Percentiles rank a stretch among this genome's conserved stretches.
These are phyloP conservation scores for Ilex paraguariensis DNA, from an alignment of 305 asterid genomes.

Conservation along the genomic window DNA sequence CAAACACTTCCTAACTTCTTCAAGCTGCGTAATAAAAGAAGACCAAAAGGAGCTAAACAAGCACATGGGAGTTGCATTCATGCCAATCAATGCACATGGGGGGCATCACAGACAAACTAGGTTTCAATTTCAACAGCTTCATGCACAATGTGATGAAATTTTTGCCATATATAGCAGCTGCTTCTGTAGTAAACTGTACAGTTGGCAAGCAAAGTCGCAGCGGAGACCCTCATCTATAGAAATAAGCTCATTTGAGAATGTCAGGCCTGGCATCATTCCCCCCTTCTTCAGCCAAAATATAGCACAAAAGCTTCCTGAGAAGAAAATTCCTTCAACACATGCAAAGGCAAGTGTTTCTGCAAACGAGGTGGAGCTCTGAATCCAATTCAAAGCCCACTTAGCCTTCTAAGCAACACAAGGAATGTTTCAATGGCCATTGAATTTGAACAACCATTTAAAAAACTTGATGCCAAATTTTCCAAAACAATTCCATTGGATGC, in stretches of 20 bases:
- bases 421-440: constrained; percentile 55
- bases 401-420: constrained; percentile 68
- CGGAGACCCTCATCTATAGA: constrained; percentile 85
- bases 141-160: constrained; percentile 56
- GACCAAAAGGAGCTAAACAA: too few species aligned
- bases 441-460: constrained; percentile 62
- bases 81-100: constrained; percentile 75
- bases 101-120: constrained; percentile 67
- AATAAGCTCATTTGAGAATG: constrained; percentile 78
- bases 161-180: constrained; percentile 36
- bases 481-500: constrained; percentile 72
- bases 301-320: constrained; percentile 80
- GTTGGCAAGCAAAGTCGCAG: constrained; percentile 78
- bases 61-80: constrained; percentile 52
- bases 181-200: constrained; percentile 53
- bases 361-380: constrained; percentile 57
- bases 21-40: too few species aligned
- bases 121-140: constrained; percentile 81
- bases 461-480: constrained; percentile 71
- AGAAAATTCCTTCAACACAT: constrained; percentile 79
- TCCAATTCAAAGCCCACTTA: constrained; percentile 81
- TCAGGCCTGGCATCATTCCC: constrained; percentile 80
- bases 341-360: constrained; percentile 83
- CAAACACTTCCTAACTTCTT: too few species aligned
- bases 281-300: constrained; percentile 77